phyloP scores from a whole-genome alignment of 75 land plant genomes.

The Cryptomeria japonica region DNA sequence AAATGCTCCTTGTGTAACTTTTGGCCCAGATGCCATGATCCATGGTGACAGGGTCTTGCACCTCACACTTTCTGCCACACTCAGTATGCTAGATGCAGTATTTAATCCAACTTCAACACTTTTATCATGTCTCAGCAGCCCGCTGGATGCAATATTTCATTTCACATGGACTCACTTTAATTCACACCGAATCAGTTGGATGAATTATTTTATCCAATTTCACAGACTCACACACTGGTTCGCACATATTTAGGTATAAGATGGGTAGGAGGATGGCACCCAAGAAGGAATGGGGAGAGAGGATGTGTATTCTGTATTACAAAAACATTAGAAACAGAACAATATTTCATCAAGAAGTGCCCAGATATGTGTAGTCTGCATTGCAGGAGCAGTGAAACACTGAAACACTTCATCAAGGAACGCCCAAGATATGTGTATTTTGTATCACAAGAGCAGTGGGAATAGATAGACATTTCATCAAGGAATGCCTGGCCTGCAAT shows the following conservation, averaged over 20 bases:
- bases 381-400: neutral
- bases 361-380: neutral
- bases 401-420: neutral
- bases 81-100: no score
- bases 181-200: neutral
- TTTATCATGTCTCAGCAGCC: neutral
- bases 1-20: neutral
- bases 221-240: neutral
- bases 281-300: neutral
- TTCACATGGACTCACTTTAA: neutral
- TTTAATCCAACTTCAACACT: no score
- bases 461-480: neutral
- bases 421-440: no score
- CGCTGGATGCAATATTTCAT: neutral
- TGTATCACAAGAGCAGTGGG: no score
- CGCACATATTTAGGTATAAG: neutral
- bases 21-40: neutral
- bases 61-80: neutral
- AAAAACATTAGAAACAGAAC: neutral
- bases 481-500: neutral
- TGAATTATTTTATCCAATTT: neutral
- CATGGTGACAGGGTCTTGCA: neutral
- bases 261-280: neutral
- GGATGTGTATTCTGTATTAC: neutral
- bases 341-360: neutral